Base-by-base conservation (phyloP, 2,329 filamentous ascomycete species). In the Fusarium sp. region DNA sequence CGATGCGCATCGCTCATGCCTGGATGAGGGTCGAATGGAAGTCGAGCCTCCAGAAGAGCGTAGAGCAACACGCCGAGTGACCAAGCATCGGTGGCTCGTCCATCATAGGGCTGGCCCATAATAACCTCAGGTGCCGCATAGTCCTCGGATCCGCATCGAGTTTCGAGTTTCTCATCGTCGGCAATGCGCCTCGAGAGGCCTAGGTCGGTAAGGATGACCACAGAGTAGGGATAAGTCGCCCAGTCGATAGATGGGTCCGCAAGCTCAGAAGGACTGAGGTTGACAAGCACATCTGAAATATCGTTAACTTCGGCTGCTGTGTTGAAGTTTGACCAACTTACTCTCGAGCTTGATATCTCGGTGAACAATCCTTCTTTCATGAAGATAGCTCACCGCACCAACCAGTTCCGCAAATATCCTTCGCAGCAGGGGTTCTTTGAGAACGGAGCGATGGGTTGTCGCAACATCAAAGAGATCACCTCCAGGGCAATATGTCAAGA, bases 51-150 rank as follows among this genome's bases (percentile, higher is more conserved):
- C 79, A 98, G 91, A 5, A 98, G 87, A 3, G 96, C 94, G 77
- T 98, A 99, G 0, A 98, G 86, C 4, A 98, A 83, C 2, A 99
- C 96, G 52, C 96, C 96, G 1, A 98, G 85, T 0, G 95, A 97
- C 96, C 96, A 99, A 11, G 94, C 94, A 77, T 99, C 96, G 1
- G 92, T 97, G 3, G 91, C 89, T 38, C 94, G 92, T 33, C 96
- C 96, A 77, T 98, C 95, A 77, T 99, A 99, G 9, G 93, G 90
- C 76, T 97, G 93, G 24, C 95, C 95, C 85, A 99, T 93, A 55
- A 99, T 91, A 45, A 99, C 94, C 78, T 99, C 96, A 1, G 96
- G 96, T 0, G 96, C 95, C 3, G 95, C 95, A 77, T 99, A 99
- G 81, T 99, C 96, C 80, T 98, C 96, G 40, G 93, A 97, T 33